phyloP scores from a whole-genome alignment of 768 basidiomycete species.

The Tulasnella sp. region DNA sequence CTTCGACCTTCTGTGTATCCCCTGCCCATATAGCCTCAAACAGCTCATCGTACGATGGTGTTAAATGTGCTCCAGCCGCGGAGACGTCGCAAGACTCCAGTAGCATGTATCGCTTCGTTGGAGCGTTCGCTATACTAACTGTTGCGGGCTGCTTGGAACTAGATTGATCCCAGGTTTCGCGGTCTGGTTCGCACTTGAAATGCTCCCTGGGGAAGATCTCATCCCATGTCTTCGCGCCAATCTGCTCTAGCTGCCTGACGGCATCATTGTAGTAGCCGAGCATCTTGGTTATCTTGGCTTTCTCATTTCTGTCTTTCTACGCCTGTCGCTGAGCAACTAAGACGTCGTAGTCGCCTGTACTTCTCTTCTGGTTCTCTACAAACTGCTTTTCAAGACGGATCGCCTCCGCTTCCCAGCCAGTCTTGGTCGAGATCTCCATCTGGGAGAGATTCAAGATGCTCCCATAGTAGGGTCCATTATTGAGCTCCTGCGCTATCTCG shows the following conservation, averaged over 20 bases:
- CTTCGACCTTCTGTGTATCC: conserved; percentile 39
- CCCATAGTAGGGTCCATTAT: not conserved
- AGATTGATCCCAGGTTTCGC: no score
- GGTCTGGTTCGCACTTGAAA: no score
- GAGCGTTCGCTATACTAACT: no score
- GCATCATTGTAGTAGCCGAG: conserved; percentile 29
- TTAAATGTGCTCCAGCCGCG: conserved; percentile 26
- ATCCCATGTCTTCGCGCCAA: conserved; percentile 36
- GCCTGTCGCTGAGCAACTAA: not conserved
- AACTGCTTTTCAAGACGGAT: not conserved
- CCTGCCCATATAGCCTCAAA: conserved; percentile 46
- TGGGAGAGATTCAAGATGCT: conserved; percentile 2
- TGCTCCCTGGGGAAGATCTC: conserved; percentile 30
- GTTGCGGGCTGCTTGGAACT: no score
- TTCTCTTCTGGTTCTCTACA: not conserved
- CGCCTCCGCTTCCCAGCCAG: conserved; percentile 2
- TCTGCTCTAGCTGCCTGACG: conserved; percentile 26
- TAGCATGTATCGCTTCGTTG: no score
- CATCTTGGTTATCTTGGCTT: conserved; percentile 23
- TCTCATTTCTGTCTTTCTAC: not conserved
- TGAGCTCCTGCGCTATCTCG: not conserved
- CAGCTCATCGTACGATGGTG: conserved; percentile 39
- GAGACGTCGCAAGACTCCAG: no score
- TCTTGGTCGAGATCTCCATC: not conserved
- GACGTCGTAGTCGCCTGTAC: no score